These are phyloP conservation scores for Linanthus parryae DNA, from an alignment of 148 eudicot genomes.

Conservation along the genomic window DNA sequence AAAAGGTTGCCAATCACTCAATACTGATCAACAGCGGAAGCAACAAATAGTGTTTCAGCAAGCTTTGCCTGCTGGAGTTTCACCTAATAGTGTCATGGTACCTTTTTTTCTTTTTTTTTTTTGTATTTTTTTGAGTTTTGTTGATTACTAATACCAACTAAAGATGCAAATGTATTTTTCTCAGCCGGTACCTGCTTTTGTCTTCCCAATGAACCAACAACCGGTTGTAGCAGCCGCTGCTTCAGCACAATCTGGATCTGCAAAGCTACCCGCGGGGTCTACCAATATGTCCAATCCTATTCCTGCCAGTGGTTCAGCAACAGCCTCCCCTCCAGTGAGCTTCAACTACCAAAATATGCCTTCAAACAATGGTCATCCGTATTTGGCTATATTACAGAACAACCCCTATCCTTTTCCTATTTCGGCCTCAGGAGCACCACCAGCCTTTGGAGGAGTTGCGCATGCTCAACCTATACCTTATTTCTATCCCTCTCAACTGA, in stretches of 20 bases:
- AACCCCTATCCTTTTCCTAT: slow-evolving; percentile 64
- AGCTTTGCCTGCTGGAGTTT: slow-evolving; percentile 62
- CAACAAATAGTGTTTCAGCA: slow-evolving; percentile 68
- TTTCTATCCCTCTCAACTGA: slow-evolving; percentile 80
- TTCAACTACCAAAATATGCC: slow-evolving; percentile 73
- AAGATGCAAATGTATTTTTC: not conserved
- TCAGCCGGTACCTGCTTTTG: slow-evolving; percentile 77
- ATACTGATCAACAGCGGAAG: slow-evolving; percentile 64
- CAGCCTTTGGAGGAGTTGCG: slow-evolving; percentile 60
- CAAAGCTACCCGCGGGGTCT: slow-evolving; percentile 37
- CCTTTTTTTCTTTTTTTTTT: slow-evolving; percentile 26
- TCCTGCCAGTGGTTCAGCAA: slow-evolving; percentile 29
- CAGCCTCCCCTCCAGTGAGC: slow-evolving; percentile 47
- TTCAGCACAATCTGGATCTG: slow-evolving; percentile 39
- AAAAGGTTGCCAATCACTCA: slow-evolving; percentile 36
- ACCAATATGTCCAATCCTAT: slow-evolving; percentile 29
- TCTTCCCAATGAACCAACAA: slow-evolving; percentile 91
- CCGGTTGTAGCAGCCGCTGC: slow-evolving; percentile 47
- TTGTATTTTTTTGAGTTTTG: not conserved
- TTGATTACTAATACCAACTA: not conserved
- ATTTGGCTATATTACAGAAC: slow-evolving; percentile 69
- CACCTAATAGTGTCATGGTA: slow-evolving; percentile 60
- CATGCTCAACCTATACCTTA: slow-evolving; percentile 74
- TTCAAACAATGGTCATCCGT: slow-evolving; percentile 62
- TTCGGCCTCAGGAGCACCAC: slow-evolving; percentile 66